Evolutionary conservation across 306 rosid species (phyloP), one percentile per base, ranked within the genome.

Genomic region (Herpetospermum pedunculosum): DNA sequence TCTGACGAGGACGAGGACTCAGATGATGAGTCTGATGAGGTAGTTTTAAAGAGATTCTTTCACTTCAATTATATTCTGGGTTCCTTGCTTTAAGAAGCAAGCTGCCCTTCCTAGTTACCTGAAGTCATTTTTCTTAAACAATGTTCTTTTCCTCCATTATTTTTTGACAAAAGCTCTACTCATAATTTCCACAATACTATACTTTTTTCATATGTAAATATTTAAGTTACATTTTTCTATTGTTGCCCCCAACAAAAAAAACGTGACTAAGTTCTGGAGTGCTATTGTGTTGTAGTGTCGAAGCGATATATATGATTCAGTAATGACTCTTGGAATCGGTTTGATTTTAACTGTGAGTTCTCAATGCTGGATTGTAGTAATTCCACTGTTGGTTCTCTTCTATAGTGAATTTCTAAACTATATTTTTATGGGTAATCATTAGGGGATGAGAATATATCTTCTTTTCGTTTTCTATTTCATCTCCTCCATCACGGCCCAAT

Each of bases 1-100:
- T 76, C 79, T 41, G 90, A 81, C 67, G 87, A 81, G 11, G 87
- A 79, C 2, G 85, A 67, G 3, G 88, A 85, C 55, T 84, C 80
- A 0, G 23, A 15, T 21, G 89, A 46, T 41, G 76, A 8, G 41
- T 83, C 84, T 60, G 90, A 84, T 19, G 92, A 85, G 86, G 92
- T 83, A 76, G 18, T 25, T 14, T 11, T 1, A 30, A 21, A 8
- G 2, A 37, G 30, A 40, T 28, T 28, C 59, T 6, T 43, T 43
- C 38, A 29, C 34, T 52, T 16, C 8, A 8, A 2, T 5, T 53
- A 48, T 74, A 38, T 63, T 40, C 28, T 70, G 32, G 23, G 28
- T n/a, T 0, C 49, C 4, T 12, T n/a, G 46, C 6, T 34, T 18
- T 57, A 28, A 13, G 35, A 3, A 54, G 34, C 6, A 0, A 4